These are phyloP conservation scores for Penicillium atrosanguineum DNA, from an alignment of 495 filamentous ascomycete genomes.

Conservation along the genomic window DNA sequence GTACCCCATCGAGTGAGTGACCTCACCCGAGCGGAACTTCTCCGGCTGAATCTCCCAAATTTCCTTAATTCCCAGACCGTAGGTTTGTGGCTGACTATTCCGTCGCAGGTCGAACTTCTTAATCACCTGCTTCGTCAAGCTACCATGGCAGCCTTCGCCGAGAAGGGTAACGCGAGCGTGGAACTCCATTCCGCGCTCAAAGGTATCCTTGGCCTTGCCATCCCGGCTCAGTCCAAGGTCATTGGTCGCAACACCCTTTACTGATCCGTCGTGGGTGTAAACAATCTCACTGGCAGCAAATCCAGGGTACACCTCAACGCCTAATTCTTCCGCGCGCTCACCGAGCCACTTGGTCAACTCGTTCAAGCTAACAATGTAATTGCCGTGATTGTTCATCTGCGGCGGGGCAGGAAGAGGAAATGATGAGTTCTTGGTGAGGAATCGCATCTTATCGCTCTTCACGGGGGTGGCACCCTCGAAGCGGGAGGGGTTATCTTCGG, in stretches of 20 bases:
- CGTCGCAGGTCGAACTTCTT: conserved; percentile 91
- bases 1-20: conserved; percentile 91
- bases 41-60: conserved; percentile 95
- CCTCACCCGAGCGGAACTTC: conserved; percentile 84
- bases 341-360: conserved; percentile 93
- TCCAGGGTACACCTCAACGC: conserved; percentile 97
- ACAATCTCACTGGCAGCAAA: conserved; percentile 94
- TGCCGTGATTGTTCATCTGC: conserved; percentile 98
- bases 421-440: conserved; percentile 78
- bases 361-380: conserved; percentile 94
- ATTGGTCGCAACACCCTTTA: conserved; percentile 94
- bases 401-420: conserved; percentile 84
- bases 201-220: conserved; percentile 85
- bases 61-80: conserved; percentile 92
- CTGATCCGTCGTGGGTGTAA: conserved; percentile 80
- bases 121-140: conserved; percentile 89
- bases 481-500: conserved; percentile 76
- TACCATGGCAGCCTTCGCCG: conserved; percentile 94
- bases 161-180: conserved; percentile 93
- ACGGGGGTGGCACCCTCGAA: conserved; percentile 85
- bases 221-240: conserved; percentile 80
- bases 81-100: conserved; percentile 90
- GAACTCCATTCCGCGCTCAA: conserved; percentile 98
- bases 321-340: conserved; percentile 90
- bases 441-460: conserved; percentile 83